A percentile compares a stretch with the other conserved stretches of the same genome.
These are phyloP conservation scores for Daldinia childiae DNA, from an alignment of 495 filamentous ascomycete genomes.

Conservation along the genomic window DNA sequence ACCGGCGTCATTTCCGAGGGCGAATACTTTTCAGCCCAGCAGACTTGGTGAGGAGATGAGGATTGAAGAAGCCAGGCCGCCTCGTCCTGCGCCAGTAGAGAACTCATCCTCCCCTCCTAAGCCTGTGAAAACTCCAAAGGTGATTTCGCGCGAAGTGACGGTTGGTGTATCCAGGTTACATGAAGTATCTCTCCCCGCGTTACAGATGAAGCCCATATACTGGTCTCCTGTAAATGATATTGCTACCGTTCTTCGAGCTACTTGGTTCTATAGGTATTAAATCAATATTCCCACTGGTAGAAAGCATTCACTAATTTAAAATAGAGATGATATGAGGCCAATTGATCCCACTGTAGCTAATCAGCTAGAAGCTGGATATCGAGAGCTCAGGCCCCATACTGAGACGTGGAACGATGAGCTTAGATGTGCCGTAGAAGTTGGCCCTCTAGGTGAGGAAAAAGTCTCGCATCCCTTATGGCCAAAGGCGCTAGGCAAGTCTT, in stretches of 20 bases:
- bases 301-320: slow-evolving; percentile 21
- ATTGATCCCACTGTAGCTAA: slow-evolving; percentile 91
- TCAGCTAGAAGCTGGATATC: slow-evolving; percentile 87
- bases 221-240: slow-evolving; percentile 97
- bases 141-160: slow-evolving; percentile 63
- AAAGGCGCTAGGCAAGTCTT: slow-evolving; percentile 56
- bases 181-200: slow-evolving; percentile 62
- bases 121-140: slow-evolving; percentile 16
- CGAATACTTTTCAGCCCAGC: slow-evolving; percentile 25
- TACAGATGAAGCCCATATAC: slow-evolving; percentile 95
- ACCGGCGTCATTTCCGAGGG: slow-evolving; percentile 41
- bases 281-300: background rate
- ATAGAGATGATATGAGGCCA: slow-evolving; percentile 83
- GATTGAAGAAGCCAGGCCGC: slow-evolving; percentile 15
- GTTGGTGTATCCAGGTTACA: slow-evolving; percentile 82
- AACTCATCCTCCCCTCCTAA: slow-evolving; percentile 6
- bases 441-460: slow-evolving; percentile 89
- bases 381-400: slow-evolving; percentile 86
- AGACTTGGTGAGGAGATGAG: slow-evolving; percentile 20
- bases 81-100: slow-evolving; percentile 20
- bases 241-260: slow-evolving; percentile 81
- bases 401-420: slow-evolving; percentile 94
- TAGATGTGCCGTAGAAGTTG: slow-evolving; percentile 88
- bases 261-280: slow-evolving; percentile 86
- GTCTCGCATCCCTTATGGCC: slow-evolving; percentile 84